Conservation (phyloP, 1,139 yeast species). For the Kurtzmaniella quercitrusa region DNA sequence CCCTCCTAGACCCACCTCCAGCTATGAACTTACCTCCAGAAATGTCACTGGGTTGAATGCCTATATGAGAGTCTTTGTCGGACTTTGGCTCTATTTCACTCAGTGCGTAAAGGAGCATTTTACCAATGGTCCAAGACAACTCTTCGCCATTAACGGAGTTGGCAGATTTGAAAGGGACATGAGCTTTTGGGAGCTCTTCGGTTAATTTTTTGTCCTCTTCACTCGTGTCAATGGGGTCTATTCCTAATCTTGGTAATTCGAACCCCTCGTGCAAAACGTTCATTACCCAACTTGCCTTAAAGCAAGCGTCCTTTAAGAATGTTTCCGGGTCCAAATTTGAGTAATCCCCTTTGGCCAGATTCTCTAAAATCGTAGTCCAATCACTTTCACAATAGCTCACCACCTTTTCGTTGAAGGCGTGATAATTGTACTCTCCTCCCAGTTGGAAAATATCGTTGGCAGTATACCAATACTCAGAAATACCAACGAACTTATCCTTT, state of each 20-base stretch:
- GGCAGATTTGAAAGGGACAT: conserved; percentile 59
- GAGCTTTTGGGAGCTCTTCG: conserved; percentile 28
- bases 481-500: conserved; percentile 71
- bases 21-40: conserved; percentile 40
- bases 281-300: conserved; percentile 80
- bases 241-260: conserved; percentile 60
- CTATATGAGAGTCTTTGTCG: conserved; percentile 30
- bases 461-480: conserved; percentile 83
- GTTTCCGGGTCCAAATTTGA: conserved; percentile 43
- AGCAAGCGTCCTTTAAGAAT: conserved; percentile 63
- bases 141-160: conserved; percentile 57
- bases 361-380: conserved; percentile 51
- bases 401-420: conserved; percentile 55
- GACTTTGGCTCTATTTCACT: conserved; percentile 38
- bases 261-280: conserved; percentile 78
- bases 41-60: conserved; percentile 50
- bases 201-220: conserved; percentile 17
- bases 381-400: conserved; percentile 62
- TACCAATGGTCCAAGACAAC: conserved; percentile 66
- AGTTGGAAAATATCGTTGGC: conserved; percentile 76
- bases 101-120: conserved; percentile 55
- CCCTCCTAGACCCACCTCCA: conserved; percentile 20
- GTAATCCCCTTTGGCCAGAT: conserved; percentile 49
- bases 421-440: conserved; percentile 72
- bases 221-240: conserved; percentile 33